Base-by-base conservation (phyloP, 2,329 filamentous ascomycete genomes). In the Phialophora macrospora region DNA sequence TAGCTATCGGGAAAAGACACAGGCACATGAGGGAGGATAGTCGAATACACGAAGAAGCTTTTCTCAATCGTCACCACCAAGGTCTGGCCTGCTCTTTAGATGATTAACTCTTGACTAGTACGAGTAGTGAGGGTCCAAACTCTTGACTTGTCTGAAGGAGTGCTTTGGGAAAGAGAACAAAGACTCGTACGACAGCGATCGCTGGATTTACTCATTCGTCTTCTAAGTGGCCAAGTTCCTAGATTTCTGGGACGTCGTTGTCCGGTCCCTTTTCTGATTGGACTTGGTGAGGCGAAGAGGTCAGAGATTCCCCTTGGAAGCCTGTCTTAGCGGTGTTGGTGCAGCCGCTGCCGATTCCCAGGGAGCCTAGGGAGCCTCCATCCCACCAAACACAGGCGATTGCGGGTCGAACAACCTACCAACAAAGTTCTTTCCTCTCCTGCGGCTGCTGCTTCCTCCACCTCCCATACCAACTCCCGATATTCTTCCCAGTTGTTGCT, bases 341-440 rank as follows among this genome's bases (percentile, higher is more conserved):
- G 48, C 9, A 51, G 48, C 38, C n/a, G 38, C 38, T 7, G 17
- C 17, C 14, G 22, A 52, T 22, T 14, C 48, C 22, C 2, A 26
- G 14, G 22, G 22, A 52, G 26, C 48, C 22, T 6, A 26, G 14
- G 22, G 22, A 52, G 26, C 22, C 48, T 28, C 14, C 24, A 34
- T 30, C 52, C 52, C 52, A 30, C 52, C 52, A 55, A 30, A 20
- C 52, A n/a, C 52, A 55, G 28, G n/a, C 24, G 41, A 34, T 44
- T 59, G 26, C 56, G 34, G 34, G 12, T 34, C 28, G 17, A 14
- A 55, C 26, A 11, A 32, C 52, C 28, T 55, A 12, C 26, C 57
- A 60, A 49, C 57, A 20, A 58, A 46, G 22, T 20, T 58, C 38
- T 41, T 57, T 46, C 55, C 55, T 57, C 55, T 28, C 55, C 38